Conservation (phyloP, 768 basidiomycete genomes). For the Leccinum longicurvipes region DNA sequence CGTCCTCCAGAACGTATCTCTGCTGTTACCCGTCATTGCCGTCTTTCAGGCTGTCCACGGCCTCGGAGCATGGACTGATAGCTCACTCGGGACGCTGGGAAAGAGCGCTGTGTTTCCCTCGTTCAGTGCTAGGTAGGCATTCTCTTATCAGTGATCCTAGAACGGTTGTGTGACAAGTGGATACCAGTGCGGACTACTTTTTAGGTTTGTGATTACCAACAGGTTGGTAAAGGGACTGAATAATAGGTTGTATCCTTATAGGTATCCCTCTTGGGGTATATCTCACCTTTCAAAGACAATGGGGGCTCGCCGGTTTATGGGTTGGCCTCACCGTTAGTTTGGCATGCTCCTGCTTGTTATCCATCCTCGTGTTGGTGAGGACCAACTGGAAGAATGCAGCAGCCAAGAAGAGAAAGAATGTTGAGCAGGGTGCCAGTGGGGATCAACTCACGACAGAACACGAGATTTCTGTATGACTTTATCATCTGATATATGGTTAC, state of each 20-base stretch:
- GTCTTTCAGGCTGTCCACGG: slow-evolving; percentile 24
- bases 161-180: background rate
- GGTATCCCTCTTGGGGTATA: slow-evolving; percentile 34
- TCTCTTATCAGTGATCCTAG: no score
- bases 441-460: background rate
- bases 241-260: slow-evolving; percentile 1
- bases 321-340: slow-evolving; percentile 21
- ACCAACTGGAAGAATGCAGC: slow-evolving; percentile 14
- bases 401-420: background rate
- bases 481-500: background rate
- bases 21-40: slow-evolving; percentile 44
- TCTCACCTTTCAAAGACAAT: slow-evolving; percentile 14
- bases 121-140: slow-evolving; percentile 19
- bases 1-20: slow-evolving; percentile 41
- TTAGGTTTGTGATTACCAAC: slow-evolving; percentile 29
- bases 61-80: slow-evolving; percentile 19
- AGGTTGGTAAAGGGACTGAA: background rate
- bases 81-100: slow-evolving; percentile 17
- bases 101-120: slow-evolving; percentile 22
- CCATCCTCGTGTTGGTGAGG: slow-evolving; percentile 17
- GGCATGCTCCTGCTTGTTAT: slow-evolving; percentile 18
- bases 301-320: slow-evolving; percentile 29
- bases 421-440: background rate
- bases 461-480: background rate
- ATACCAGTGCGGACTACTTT: slow-evolving; percentile 17